Conservation (phyloP, 169 alveolate species). For the Condylostoma magnum region DNA sequence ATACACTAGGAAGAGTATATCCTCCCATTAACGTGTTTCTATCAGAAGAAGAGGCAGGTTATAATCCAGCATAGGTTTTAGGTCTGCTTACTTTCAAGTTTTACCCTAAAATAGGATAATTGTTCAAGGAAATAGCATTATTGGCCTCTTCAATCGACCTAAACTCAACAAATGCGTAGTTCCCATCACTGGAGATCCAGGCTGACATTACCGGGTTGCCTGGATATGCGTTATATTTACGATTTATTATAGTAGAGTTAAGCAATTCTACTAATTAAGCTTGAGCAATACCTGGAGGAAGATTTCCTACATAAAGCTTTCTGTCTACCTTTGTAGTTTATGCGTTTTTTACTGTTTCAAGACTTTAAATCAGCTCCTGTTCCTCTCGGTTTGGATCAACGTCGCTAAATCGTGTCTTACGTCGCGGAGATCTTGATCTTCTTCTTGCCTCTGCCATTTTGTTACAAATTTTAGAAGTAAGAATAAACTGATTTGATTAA, state of each 20-base stretch:
- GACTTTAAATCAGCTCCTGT: not conserved
- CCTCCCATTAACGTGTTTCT: conserved; percentile 34
- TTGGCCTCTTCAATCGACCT: conserved; percentile 94
- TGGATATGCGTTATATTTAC: conserved; percentile 33
- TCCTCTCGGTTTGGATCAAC: conserved; percentile 13
- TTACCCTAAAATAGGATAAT: conserved; percentile 43
- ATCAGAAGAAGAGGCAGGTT: conserved; percentile 29
- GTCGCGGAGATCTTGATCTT: conserved; percentile 19
- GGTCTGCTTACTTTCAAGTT: conserved; percentile 57
- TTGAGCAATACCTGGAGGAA: conserved; percentile 27
- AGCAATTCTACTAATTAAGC: conserved; percentile 17
- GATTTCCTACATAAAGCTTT: conserved; percentile 30
- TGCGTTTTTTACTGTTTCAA: conserved; percentile 28
- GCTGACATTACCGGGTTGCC: conserved; percentile 89
- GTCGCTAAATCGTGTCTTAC: conserved; percentile 23
- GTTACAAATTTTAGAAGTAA: too few relatives aligned
- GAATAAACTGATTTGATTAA: too few relatives aligned
- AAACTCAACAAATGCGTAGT: conserved; percentile 94
- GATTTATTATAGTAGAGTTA: conserved; percentile 14
- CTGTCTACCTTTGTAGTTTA: conserved; percentile 31
- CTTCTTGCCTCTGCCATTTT: conserved; percentile 10
- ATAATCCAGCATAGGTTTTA: conserved; percentile 49
- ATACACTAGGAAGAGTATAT: conserved; percentile 39
- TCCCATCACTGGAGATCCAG: conserved; percentile 94
- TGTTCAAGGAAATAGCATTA: conserved; percentile 54